Evolutionary conservation across 345 rosid genomes (phyloP), one percentile per base, ranked within the genome.

Genomic region (Eucalyptus pauciflora): DNA sequence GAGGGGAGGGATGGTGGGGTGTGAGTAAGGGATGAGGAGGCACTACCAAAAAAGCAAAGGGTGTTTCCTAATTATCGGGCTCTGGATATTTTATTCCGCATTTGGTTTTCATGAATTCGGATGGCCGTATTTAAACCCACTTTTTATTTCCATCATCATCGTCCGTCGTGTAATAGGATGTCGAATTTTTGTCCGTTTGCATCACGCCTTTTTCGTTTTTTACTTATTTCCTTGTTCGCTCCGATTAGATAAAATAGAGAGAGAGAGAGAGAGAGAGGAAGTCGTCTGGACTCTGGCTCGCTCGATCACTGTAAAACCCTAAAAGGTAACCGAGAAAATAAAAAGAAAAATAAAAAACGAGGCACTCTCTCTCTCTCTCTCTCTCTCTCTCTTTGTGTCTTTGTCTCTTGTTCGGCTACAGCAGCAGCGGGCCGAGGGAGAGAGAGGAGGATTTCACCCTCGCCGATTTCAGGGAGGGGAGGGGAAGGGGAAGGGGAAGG

Each of bases 261-360:
- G 11, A 20, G 10, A 3, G 3, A 3, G 3, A 4, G 10, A 16
- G 41, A 8, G 2, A 15, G 41, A 16, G 1, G 20, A 51, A 3
- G 81, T 33, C 81, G 13, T 71, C 79, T 69, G 7, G 37, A 33
- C 37, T 33, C 37, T 33, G 37, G 37, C 37, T 33, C 37, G 48
- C 46, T 41, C 48, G 29, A 25, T 22, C 85, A 22, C 85, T 22
- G 85, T 41, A 76, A 76, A 76, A 76, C 85, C 85, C 85, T 76
- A 76, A 76, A 76, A 22, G 85, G 29, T 41, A 20, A 29, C 13
- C 3, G 0, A 62, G 4, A 27, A 29, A 29, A 62, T 5, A 60
- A 62, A 27, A 0, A 5, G 4, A 64, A 29, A 6, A 3, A n/a
- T 0, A 7, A 64, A 64, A 15, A n/a, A 29, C 4, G 76, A 29